Base-by-base conservation (phyloP, 225 moss, liverwort and hornwort genomes). In the Polytrichum formosum region DNA sequence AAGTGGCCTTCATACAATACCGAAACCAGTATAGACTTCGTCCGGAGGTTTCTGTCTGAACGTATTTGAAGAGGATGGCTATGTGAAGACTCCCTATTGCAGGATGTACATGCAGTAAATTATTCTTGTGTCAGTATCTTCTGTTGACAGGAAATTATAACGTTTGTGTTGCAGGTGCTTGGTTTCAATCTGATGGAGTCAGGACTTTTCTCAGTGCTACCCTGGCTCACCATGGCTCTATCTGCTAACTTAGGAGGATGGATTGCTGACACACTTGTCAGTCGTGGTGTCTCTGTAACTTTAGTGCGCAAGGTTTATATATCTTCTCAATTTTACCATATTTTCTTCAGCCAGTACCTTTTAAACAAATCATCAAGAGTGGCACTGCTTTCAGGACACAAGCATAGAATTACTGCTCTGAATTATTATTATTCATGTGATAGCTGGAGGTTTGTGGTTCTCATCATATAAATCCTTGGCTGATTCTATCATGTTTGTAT, bases 181-280 rank as follows among this genome's bases (percentile, higher is more conserved):
- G 94, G 94, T 9, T 98, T 98, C 77, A 94, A 98, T 72, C 79
- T 98, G 77, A 94, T 88, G 76, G 94, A 94, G 70, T 98, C 98
- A 25, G 98, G 98, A 1, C 75, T 98, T 33, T 92, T 98, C 82
- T 94, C 98, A 17, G 98, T 98, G 29, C 88, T 98, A 67, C 98
- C 98, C n/a, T 98, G 98, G 98, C 84, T 98, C 73, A 98, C 98
- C 26, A 98, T 98, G 98, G 98, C 98, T 17, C 55, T 89, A 16
- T 98, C 90, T 77, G 88, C 98, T 19, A 98, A 98, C 76, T 0
- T 94, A 46, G 98, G 98, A 66, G 98, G 98, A 67, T 98, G 98
- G 98, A 92, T 98, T 67, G 98, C 98, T 28, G 98, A 98, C 63
- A 78, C 98, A 25, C 81, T 94, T 25, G 98, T 98, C 66, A 89